Conservation (phyloP, 2,329 filamentous ascomycete genomes). For the Fusarium sp. region DNA sequence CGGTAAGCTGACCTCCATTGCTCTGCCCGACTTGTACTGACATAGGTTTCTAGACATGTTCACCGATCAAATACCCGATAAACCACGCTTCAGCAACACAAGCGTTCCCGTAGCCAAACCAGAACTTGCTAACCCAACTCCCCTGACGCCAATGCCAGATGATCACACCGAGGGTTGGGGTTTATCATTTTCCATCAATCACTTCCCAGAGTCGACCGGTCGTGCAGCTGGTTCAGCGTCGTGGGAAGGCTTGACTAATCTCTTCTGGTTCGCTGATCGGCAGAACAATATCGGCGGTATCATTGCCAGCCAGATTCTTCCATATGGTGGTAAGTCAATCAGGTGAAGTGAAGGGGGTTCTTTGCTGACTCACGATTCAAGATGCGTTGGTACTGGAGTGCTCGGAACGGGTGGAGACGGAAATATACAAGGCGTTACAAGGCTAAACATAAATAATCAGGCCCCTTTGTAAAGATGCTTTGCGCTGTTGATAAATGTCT, state of each 20-base stretch:
- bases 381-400: neutral
- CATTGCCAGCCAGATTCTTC: neutral
- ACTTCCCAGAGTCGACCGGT: neutral
- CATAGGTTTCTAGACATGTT: neutral
- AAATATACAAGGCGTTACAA: neutral
- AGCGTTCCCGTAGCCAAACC: neutral
- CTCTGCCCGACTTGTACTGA: neutral
- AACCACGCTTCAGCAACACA: neutral
- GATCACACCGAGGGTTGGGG: neutral
- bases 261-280: neutral
- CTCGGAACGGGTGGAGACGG: neutral
- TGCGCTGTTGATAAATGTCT: neutral
- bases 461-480: neutral
- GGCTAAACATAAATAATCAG: neutral
- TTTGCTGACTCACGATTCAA: neutral
- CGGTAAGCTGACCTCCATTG: neutral
- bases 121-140: neutral
- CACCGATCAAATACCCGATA: neutral
- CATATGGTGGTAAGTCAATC: neutral
- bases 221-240: neutral
- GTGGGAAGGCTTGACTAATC: neutral
- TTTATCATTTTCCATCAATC: neutral
- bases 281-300: neutral
- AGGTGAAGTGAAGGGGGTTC: rapidly evolving
- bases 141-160: neutral